phyloP scores from a whole-genome alignment of 2,329 filamentous ascomycete genomes.

The Hirsutella rhossiliensis region DNA sequence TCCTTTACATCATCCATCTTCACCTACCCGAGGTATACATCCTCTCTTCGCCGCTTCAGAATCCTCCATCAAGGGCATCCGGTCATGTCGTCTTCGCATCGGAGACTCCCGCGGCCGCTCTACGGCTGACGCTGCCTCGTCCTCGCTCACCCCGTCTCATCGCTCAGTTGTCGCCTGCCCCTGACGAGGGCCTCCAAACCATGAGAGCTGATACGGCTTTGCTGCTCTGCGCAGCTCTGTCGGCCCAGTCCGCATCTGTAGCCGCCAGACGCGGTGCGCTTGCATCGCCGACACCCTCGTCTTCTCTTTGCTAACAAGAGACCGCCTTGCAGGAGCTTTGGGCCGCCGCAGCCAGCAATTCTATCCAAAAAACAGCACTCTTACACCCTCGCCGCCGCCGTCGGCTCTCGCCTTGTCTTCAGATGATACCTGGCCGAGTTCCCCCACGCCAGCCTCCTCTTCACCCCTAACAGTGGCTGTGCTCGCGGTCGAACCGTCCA shows the following conservation, averaged over 20 bases:
- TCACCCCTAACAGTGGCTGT: no score
- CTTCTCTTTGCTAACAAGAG: neutral
- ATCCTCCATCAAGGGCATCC: no score
- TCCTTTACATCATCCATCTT: no score
- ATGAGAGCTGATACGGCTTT: constrained; percentile 8
- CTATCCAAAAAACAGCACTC: neutral
- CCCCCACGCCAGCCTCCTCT: no score
- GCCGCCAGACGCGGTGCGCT: constrained; percentile 6
- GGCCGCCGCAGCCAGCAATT: neutral
- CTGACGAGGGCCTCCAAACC: neutral
- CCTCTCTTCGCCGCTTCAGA: no score
- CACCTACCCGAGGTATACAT: no score
- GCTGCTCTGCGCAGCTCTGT: constrained; percentile 5
- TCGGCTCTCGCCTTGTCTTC: no score
- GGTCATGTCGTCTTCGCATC: no score
- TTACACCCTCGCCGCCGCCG: no score
- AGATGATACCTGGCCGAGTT: no score
- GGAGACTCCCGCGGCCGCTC: no score
- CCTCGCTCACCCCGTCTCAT: neutral
- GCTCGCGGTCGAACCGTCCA: no score
- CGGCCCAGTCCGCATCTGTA: constrained; percentile 6
- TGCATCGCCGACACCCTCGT: neutral
- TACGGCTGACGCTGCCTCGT: neutral
- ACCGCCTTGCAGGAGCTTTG: neutral
- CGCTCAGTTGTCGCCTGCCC: neutral